A percentile compares a stretch with the other conserved stretches of the same genome.
Conservation (phyloP, 2,329 filamentous ascomycete genomes). For the Talaromyces sp. region DNA sequence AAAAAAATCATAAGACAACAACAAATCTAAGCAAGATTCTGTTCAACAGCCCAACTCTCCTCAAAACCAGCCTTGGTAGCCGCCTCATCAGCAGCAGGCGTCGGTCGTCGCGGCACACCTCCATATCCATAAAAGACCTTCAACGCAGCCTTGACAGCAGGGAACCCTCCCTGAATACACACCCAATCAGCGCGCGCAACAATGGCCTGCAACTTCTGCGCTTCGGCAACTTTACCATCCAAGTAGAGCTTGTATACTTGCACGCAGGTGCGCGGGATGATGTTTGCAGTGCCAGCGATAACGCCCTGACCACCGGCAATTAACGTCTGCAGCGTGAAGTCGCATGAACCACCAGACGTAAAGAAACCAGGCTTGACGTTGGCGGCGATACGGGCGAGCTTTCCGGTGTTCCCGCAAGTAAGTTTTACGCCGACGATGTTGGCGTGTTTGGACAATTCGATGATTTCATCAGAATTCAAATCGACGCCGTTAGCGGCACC, state of each 20-base stretch:
- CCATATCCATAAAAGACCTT: conserved; percentile 81
- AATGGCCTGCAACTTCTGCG: conserved; percentile 71
- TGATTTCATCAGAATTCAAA: conserved; percentile 65
- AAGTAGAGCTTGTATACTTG: conserved; percentile 74
- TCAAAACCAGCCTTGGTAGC: conserved; percentile 39
- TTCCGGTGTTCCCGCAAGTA: conserved; percentile 72
- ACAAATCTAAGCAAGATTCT: conserved; percentile 23
- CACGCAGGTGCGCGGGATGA: conserved; percentile 78
- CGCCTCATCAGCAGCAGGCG: conserved; percentile 47
- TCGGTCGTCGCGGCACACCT: conserved; percentile 69
- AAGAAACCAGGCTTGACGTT: conserved; percentile 61
- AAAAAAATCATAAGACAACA: neutral
- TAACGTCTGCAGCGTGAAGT: conserved; percentile 81
- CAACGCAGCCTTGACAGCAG: conserved; percentile 81
- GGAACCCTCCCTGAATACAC: conserved; percentile 76
- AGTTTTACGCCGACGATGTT: conserved; percentile 71
- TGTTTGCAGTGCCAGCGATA: conserved; percentile 81
- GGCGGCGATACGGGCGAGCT: conserved; percentile 63
- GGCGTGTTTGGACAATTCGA: conserved; percentile 55
- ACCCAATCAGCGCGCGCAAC: conserved; percentile 79
- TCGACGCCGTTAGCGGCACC: conserved; percentile 66
- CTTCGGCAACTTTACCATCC: conserved; percentile 72
- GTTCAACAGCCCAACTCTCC: conserved; percentile 42
- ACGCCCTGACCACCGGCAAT: conserved; percentile 77
- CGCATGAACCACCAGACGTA: conserved; percentile 83